These are phyloP conservation scores for Kwoniella europaea DNA, from an alignment of 768 basidiomycete species.

Conservation along the genomic window DNA sequence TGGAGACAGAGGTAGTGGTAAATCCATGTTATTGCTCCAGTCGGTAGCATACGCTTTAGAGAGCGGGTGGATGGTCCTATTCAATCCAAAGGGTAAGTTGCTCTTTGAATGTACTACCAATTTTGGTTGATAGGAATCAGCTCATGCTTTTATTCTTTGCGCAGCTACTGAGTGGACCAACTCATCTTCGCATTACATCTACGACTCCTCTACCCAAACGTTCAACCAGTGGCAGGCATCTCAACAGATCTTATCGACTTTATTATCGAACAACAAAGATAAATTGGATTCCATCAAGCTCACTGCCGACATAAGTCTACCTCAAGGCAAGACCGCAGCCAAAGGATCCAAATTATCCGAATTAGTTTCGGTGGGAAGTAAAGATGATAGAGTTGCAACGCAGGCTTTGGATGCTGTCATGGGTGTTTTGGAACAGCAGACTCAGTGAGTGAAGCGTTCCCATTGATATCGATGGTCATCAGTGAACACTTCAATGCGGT, in stretches of 20 bases:
- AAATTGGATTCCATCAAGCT: constrained; percentile 55
- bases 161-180: constrained; percentile 70
- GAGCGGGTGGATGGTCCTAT: constrained; percentile 79
- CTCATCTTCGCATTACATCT: constrained; percentile 72
- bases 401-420: constrained; percentile 67
- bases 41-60: constrained; percentile 70
- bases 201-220: constrained; percentile 75
- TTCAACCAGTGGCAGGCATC: constrained; percentile 76
- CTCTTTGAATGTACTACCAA: no score
- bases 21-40: constrained; percentile 78
- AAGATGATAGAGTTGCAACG: constrained; percentile 65
- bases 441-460: constrained; percentile 61
- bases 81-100: constrained; percentile 74
- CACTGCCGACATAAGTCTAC: constrained; percentile 10
- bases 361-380: constrained; percentile 67
- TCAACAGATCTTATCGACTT: constrained; percentile 62
- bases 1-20: constrained; percentile 77
- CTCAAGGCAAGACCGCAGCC: constrained; percentile 21
- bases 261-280: constrained; percentile 67
- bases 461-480: background rate
- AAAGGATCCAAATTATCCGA: constrained; percentile 60
- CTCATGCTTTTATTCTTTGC: constrained; percentile 1
- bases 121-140: background rate
- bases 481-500: background rate
- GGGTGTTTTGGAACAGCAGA: constrained; percentile 69